phyloP scores from a whole-genome alignment of 805 yeast genomes.

The Maudiozyma serrabonitensis region DNA sequence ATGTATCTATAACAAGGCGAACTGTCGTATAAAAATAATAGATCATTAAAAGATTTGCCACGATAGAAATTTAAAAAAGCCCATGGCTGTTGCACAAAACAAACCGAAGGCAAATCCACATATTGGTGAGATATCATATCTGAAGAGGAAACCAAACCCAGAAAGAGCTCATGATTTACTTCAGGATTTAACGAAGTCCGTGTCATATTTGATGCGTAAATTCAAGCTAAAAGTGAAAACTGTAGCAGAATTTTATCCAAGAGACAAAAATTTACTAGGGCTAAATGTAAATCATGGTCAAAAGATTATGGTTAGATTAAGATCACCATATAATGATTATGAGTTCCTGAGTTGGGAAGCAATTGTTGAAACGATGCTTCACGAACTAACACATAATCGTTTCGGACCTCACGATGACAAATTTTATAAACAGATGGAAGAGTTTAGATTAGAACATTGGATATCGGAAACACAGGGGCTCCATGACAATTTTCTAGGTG shows the following conservation, averaged over 20 bases:
- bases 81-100: not conserved
- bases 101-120: conserved; percentile 7
- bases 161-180: conserved; percentile 5
- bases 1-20: too few species aligned
- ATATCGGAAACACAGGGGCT: conserved; percentile 23
- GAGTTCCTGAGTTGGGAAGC: conserved; percentile 54
- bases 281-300: conserved; percentile 72
- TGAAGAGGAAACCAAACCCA: conserved; percentile 4
- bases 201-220: conserved; percentile 70
- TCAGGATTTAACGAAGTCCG: conserved; percentile 50
- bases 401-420: conserved; percentile 70
- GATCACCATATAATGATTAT: conserved; percentile 44
- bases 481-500: conserved; percentile 24
- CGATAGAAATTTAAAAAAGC: not conserved
- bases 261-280: conserved; percentile 55
- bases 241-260: conserved; percentile 77
- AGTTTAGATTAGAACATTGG: conserved; percentile 43
- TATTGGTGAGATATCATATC: conserved; percentile 3
- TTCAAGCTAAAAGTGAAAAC: conserved; percentile 55
- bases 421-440: conserved; percentile 60
- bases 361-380: conserved; percentile 74
- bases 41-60: too few species aligned
- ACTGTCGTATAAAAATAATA: too few species aligned
- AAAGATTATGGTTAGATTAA: conserved; percentile 60
- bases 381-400: conserved; percentile 75